phyloP scores from a whole-genome alignment of 768 basidiomycete genomes.

The Suillus variegatus region DNA sequence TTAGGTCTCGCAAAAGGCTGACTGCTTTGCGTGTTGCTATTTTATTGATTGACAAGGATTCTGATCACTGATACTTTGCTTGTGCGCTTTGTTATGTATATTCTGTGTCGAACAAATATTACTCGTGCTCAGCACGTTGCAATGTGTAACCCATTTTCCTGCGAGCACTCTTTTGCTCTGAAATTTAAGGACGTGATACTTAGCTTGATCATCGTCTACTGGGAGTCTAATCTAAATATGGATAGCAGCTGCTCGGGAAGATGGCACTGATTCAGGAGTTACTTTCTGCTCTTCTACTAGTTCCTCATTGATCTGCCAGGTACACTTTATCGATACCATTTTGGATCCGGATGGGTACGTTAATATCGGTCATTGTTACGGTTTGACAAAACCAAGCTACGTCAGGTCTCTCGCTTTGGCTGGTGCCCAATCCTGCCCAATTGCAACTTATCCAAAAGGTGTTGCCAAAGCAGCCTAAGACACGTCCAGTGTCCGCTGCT shows the following conservation, averaged over 20 bases:
- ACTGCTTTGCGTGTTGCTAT: not conserved
- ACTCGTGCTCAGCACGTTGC: not conserved
- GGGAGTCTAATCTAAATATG: not conserved
- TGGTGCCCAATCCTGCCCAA: constrained; percentile 56
- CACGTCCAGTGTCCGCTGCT: constrained; percentile 21
- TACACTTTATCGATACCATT: not conserved
- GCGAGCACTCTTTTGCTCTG: constrained; percentile 2
- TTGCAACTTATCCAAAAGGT: constrained; percentile 43
- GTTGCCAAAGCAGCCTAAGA: constrained; percentile 42
- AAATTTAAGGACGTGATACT: not conserved
- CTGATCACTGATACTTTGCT: not conserved
- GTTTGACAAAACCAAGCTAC: constrained; percentile 24
- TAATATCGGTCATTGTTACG: not conserved
- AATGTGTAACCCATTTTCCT: not conserved
- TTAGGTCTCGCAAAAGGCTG: not conserved
- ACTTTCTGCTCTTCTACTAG: not conserved
- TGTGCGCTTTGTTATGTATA: not conserved
- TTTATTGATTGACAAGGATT: not conserved
- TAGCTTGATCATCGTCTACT: not conserved
- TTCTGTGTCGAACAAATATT: constrained; percentile 3
- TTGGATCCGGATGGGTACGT: not conserved
- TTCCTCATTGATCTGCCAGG: not conserved
- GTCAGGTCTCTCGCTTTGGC: constrained; percentile 67
- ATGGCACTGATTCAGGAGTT: not conserved
- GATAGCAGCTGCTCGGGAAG: not conserved